These are phyloP conservation scores for Martensiomyces pterosporus DNA, from an alignment of 192 early-diverging fungal species.

Conservation along the genomic window DNA sequence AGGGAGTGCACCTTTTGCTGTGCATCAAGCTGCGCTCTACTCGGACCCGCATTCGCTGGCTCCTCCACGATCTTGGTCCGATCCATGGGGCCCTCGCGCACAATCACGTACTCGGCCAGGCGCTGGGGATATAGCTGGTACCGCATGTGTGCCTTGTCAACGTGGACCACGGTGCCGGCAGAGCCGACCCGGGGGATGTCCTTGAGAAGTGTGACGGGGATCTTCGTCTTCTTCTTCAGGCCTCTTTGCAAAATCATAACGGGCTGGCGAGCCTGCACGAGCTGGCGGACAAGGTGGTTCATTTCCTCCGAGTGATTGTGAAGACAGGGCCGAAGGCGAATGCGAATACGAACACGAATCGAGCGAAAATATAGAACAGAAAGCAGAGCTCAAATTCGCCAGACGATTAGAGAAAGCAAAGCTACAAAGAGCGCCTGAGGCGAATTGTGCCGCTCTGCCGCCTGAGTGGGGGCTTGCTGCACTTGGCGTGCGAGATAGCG, in stretches of 20 bases:
- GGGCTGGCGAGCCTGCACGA: slow-evolving; percentile 13
- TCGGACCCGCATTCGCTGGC: not conserved
- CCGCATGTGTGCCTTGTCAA: slow-evolving; percentile 43
- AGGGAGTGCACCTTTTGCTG: slow-evolving; percentile 24
- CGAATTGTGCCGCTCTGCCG: too few relatives aligned
- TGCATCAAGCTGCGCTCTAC: not conserved
- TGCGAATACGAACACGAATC: too few relatives aligned
- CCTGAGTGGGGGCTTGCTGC: too few relatives aligned
- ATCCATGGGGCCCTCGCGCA: slow-evolving; percentile 32
- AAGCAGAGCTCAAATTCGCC: too few relatives aligned
- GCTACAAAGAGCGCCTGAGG: too few relatives aligned
- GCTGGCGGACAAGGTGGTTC: slow-evolving; percentile 20
- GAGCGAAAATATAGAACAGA: too few relatives aligned
- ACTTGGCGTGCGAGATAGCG: too few relatives aligned
- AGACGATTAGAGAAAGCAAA: too few relatives aligned
- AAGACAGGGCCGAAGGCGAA: too few relatives aligned
- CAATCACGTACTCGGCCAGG: slow-evolving; percentile 38
- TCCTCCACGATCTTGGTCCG: slow-evolving; percentile 14
- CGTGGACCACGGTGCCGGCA: slow-evolving; percentile 31
- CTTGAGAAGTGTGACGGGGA: slow-evolving; percentile 38
- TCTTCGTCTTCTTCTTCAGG: slow-evolving; percentile 30
- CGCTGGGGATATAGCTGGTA: slow-evolving; percentile 48
- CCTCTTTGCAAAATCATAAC: slow-evolving; percentile 24
- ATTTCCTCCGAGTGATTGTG: slow-evolving; percentile 7
- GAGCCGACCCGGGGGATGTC: slow-evolving; percentile 31